phyloP scores from a whole-genome alignment of 257 asterid genomes.

The Asclepias syriaca region DNA sequence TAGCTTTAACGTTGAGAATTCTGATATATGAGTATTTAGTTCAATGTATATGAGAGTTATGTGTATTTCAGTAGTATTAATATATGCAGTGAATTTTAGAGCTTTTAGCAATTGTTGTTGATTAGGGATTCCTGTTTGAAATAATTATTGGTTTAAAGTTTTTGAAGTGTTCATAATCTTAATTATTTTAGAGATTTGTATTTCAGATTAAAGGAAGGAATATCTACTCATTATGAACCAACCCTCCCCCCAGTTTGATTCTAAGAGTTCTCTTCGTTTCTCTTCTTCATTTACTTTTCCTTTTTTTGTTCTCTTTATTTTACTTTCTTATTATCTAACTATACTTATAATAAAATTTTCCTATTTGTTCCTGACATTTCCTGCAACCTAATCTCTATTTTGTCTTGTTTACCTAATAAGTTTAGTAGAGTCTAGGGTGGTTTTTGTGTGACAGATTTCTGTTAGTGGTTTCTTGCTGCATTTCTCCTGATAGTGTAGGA shows the following conservation, averaged over 20 bases:
- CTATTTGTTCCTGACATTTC: background rate
- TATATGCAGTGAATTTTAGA: background rate
- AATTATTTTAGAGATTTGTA: background rate
- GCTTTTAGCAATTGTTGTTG: background rate
- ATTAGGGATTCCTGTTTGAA: background rate
- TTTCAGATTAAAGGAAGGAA: background rate
- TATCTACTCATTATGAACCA: background rate
- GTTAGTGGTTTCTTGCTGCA: background rate
- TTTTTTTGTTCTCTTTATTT: background rate
- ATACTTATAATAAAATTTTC: background rate
- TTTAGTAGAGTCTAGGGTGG: background rate
- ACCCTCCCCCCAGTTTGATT: background rate
- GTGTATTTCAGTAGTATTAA: background rate
- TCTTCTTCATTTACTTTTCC: background rate
- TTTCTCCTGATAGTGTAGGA: slow-evolving; percentile 1
- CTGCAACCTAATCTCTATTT: background rate
- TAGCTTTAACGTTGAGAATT: background rate
- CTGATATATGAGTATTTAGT: background rate
- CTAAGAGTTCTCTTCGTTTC: background rate
- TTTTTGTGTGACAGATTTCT: background rate
- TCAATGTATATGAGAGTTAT: background rate
- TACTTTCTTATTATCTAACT: background rate
- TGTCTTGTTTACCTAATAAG: background rate
- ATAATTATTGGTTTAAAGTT: background rate
- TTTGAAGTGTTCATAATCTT: too few species aligned